phyloP scores from a whole-genome alignment of 2,329 filamentous ascomycete species.

The Microascus cirrosus region DNA sequence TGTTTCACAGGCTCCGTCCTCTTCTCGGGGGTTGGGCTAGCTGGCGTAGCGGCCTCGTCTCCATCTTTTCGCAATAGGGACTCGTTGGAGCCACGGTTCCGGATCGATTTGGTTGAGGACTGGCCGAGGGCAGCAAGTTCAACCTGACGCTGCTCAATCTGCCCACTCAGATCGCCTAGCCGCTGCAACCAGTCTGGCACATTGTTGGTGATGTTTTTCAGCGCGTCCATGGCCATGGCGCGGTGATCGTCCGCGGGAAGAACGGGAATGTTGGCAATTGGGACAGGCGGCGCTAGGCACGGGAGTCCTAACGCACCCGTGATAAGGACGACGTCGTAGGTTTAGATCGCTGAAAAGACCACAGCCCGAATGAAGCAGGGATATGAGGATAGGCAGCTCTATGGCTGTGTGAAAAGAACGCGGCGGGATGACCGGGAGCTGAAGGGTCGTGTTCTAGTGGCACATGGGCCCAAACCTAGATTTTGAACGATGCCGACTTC shows the following conservation, averaged over 20 bases:
- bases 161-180: conserved; percentile 47
- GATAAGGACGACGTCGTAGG: background rate
- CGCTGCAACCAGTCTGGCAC: conserved; percentile 49
- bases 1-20: background rate
- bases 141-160: conserved; percentile 50
- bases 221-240: conserved; percentile 40
- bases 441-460: background rate
- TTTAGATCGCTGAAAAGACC: background rate
- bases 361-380: background rate
- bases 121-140: conserved; percentile 40
- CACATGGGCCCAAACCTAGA: no score
- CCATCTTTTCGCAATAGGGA: conserved; percentile 40
- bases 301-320: conserved; percentile 14
- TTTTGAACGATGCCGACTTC: no score
- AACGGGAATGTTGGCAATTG: background rate
- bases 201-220: conserved; percentile 41
- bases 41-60: conserved; percentile 9
- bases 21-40: conserved; percentile 5
- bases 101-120: conserved; percentile 25
- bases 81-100: conserved; percentile 41
- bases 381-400: background rate
- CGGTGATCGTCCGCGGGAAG: conserved; percentile 12
- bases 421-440: no score
- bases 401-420: background rate
- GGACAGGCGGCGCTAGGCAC: conserved; percentile 17